These are phyloP conservation scores for Talaromyces pinophilus DNA, from an alignment of 2,329 filamentous ascomycete genomes.

Conservation along the genomic window DNA sequence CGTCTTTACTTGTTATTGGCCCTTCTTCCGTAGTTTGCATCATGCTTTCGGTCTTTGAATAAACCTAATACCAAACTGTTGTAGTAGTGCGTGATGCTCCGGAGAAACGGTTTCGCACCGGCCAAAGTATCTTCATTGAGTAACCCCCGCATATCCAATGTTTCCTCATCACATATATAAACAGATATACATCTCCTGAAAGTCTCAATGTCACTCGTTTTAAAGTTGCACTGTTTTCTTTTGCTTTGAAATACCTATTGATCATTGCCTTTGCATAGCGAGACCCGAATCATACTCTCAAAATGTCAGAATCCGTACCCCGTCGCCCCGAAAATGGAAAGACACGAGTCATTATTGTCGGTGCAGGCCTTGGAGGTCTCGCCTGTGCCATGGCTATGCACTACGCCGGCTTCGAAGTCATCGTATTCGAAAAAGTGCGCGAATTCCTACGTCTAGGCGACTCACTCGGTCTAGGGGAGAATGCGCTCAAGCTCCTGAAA, in stretches of 20 bases:
- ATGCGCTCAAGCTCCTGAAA: conserved; percentile 21
- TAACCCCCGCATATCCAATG: conserved; percentile 4
- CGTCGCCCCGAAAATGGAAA: background rate
- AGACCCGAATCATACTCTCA: background rate
- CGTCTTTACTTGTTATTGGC: background rate
- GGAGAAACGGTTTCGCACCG: conserved; percentile 23
- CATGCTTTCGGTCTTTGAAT: background rate
- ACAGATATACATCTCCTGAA: background rate
- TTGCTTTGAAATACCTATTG: background rate
- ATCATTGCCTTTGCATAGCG: background rate
- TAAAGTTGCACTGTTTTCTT: background rate
- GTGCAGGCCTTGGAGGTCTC: conserved; percentile 52
- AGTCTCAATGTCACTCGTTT: too few species aligned
- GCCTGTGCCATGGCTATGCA: conserved; percentile 24
- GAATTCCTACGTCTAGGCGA: conserved; percentile 23
- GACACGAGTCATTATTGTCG: conserved; percentile 50
- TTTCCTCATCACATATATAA: background rate
- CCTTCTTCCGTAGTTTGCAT: background rate
- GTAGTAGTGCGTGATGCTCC: background rate
- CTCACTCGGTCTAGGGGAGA: conserved; percentile 22
- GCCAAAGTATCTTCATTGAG: conserved; percentile 8
- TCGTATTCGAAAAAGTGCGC: conserved; percentile 23
- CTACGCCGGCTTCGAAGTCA: conserved; percentile 20
- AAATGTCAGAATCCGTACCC: background rate
- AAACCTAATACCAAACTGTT: background rate